These are phyloP conservation scores for Nelumbo lutea DNA, from an alignment of 164 flowering plant species.

Conservation along the genomic window DNA sequence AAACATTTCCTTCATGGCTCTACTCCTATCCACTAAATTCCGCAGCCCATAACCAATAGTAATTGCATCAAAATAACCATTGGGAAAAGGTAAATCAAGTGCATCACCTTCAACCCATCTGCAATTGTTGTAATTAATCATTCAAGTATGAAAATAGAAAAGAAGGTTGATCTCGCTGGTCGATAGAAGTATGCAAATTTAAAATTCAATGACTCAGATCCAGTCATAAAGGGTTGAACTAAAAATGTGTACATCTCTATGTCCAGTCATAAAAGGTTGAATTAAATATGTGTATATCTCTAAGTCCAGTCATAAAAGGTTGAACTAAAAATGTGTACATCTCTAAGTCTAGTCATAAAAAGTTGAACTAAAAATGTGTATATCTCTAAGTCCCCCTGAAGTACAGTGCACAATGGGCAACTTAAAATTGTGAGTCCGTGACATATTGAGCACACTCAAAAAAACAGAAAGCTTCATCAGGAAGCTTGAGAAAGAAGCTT, in stretches of 20 bases:
- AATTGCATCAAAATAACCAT: constrained; percentile 71
- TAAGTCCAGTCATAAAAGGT: neutral
- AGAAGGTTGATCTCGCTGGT: neutral
- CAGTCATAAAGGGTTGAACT: neutral
- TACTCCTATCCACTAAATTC: constrained; percentile 61
- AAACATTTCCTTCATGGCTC: constrained; percentile 58
- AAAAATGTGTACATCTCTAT: too few species aligned
- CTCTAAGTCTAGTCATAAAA: too few species aligned
- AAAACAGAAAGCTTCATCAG: neutral
- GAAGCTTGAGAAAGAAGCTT: neutral
- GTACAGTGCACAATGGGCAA: too few species aligned
- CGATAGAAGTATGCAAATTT: neutral
- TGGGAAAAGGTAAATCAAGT: constrained; percentile 67
- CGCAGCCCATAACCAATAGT: constrained; percentile 87
- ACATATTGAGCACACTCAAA: neutral
- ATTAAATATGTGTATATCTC: too few species aligned
- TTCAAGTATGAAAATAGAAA: neutral
- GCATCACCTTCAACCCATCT: constrained; percentile 99
- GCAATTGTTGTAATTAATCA: constrained; percentile 1
- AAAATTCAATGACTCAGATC: neutral
- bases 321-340: too few species aligned
- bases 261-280: too few species aligned
- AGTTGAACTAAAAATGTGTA: too few species aligned
- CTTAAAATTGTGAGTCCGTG: too few species aligned
- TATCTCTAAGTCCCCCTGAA: neutral